Conservation (phyloP, 2,329 filamentous ascomycete species). For the Aspergillus sp. region DNA sequence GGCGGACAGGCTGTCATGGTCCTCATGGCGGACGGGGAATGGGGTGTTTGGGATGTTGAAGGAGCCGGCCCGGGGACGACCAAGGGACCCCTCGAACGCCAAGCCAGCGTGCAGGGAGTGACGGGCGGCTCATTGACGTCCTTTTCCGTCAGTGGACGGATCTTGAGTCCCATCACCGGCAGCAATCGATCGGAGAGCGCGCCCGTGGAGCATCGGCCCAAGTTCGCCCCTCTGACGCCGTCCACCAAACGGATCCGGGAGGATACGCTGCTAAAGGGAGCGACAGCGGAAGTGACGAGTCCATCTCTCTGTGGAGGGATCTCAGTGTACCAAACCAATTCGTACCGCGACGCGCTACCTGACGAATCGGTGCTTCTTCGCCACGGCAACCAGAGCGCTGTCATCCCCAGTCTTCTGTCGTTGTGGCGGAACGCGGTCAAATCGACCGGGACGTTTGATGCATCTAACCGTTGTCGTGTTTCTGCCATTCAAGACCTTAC, state of each 20-base stretch:
- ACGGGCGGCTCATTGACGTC: constrained; percentile 40
- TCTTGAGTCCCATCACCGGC: constrained; percentile 27
- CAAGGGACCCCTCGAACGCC: constrained; percentile 39
- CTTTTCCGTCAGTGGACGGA: constrained; percentile 43
- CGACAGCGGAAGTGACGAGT: constrained; percentile 21
- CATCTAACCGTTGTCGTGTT: constrained; percentile 39
- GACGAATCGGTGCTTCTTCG: constrained; percentile 47
- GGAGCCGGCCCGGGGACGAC: constrained; percentile 41
- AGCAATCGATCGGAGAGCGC: constrained; percentile 22
- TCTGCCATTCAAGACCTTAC: constrained; percentile 38
- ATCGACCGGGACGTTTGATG: constrained; percentile 38
- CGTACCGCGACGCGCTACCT: constrained; percentile 32
- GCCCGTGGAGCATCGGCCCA: constrained; percentile 32
- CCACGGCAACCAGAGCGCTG: constrained; percentile 40
- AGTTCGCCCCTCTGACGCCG: constrained; percentile 48
- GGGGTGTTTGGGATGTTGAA: constrained; percentile 52
- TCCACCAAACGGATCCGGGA: constrained; percentile 48
- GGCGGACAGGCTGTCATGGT: constrained; percentile 46
- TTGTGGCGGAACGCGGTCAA: constrained; percentile 44
- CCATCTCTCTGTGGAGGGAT: constrained; percentile 41
- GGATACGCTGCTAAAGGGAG: constrained; percentile 44
- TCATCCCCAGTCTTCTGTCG: constrained; percentile 44
- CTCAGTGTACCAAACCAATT: constrained; percentile 38
- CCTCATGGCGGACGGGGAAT: constrained; percentile 47
- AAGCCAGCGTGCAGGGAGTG: constrained; percentile 39